A percentile compares a stretch with the other conserved stretches of the same genome.
phyloP scores from a whole-genome alignment of 176 grass and related monocot species.

The Musa acuminata region DNA sequence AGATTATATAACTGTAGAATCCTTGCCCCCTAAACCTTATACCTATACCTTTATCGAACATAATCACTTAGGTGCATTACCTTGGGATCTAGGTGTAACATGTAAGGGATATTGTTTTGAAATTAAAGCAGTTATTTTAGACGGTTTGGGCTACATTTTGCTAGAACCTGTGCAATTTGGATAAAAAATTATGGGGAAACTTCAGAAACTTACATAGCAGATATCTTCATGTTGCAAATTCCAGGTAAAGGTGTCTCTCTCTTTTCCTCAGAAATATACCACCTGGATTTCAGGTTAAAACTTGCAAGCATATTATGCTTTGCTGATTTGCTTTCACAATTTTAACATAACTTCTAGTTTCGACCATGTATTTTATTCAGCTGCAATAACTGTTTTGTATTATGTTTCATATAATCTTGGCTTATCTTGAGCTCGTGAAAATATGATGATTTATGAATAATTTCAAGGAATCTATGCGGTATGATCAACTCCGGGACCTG shows the following conservation, averaged over 20 bases:
- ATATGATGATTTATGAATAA: not conserved
- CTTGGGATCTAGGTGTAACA: too few species aligned
- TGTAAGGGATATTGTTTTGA: too few species aligned
- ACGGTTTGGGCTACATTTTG: too few species aligned
- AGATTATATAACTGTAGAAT: too few species aligned
- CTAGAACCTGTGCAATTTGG: too few species aligned
- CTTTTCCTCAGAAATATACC: not conserved
- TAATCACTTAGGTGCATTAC: too few species aligned
- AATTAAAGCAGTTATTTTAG: too few species aligned
- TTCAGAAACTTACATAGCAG: too few species aligned
- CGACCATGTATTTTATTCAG: not conserved
- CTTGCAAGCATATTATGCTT: not conserved
- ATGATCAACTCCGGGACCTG: constrained; percentile 23
- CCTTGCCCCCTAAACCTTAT: too few species aligned
- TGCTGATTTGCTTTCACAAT: not conserved
- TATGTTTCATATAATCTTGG: not conserved
- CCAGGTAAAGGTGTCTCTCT: not conserved
- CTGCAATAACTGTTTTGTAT: not conserved
- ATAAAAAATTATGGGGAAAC: too few species aligned
- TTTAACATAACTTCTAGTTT: not conserved
- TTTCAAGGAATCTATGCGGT: constrained; percentile 24
- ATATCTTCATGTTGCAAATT: too few species aligned
- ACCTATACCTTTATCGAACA: too few species aligned
- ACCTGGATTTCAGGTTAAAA: not conserved
- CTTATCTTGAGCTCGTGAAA: not conserved